Evolutionary conservation across 352 stramenopile genomes (phyloP), one percentile per base, ranked within the genome.

Genomic region (Globisporangium rhizosaccharum): DNA sequence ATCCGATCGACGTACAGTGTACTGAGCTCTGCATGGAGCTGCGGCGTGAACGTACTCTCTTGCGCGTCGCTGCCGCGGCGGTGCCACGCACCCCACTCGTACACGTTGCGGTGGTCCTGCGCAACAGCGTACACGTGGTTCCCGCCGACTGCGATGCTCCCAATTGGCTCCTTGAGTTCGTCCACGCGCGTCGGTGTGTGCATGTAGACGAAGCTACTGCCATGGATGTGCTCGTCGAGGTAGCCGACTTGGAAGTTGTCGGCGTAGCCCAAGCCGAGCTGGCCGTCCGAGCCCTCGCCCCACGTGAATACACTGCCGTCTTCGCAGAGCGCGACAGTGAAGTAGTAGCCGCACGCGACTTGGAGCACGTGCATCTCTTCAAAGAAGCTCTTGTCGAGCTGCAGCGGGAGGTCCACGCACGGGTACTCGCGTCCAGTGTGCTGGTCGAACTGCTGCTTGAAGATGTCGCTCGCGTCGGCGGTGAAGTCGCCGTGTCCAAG

Each of bases 131-230:
- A 91, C 2, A 87, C 73, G 53, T 88, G 79, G 48, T 92, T 92
- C 3, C 79, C 82, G 33, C 79, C 79, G 28, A 92, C 68, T 2
- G 70, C 65, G 12, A 91, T 64, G 42, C 53, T 71, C 0, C 71
- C 66, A 14, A 91, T 84, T 0, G 79, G 70, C 15, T 89, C 77
- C 20, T 83, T 83, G 2, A 91, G 55, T 1, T 72, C 61, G 30
- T 90, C 66, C 26, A 92, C 70, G 0, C 81, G 72, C 28, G 71
- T 77, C 4, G 79, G 79, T 5, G 76, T 72, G n/a, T 76, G 72
- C 56, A 90, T 87, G 63, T 80, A 92, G 8, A 88, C 80, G 36
- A 89, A 92, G 53, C 73, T 90, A 58, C 76, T 90, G 28, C 81
- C 71, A 42, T 80, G 80, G 20, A 92, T 81, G 46, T 89, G 73